Percentiles rank a stretch among this genome's conserved stretches.
phyloP scores from a whole-genome alignment of 2,329 filamentous ascomycete genomes.

The Leptographium flavum region DNA sequence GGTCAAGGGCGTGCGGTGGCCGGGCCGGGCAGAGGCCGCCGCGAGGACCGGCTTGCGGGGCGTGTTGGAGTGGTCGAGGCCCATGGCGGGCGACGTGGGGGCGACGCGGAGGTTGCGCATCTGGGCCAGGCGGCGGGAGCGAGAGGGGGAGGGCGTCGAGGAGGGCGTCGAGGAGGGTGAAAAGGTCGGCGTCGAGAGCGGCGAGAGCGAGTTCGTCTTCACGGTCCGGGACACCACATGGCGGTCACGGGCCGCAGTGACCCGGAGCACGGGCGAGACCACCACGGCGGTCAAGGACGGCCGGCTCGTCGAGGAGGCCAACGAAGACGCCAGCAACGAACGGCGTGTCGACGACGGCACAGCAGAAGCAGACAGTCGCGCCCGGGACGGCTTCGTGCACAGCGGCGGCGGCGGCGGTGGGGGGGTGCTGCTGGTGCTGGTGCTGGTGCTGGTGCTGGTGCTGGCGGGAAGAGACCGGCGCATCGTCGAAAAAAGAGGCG shows the following conservation, averaged over 20 bases:
- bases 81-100: constrained; percentile 18
- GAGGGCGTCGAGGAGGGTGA: not conserved
- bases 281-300: constrained; percentile 2
- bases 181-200: not conserved
- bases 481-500: no score
- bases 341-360: no score
- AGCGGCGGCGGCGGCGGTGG: no score
- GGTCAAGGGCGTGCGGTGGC: constrained; percentile 34
- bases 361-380: no score
- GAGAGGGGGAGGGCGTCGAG: not conserved
- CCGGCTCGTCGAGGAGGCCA: no score
- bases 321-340: no score
- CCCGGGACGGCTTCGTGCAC: no score
- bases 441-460: no score
- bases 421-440: no score
- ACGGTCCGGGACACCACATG: not conserved
- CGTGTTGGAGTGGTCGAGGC: constrained; percentile 22
- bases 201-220: not conserved
- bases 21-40: constrained; percentile 30
- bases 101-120: constrained; percentile 8
- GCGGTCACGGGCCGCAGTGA: constrained; percentile 10
- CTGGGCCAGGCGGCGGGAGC: constrained; percentile 9
- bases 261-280: not conserved
- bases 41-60: constrained; percentile 51
- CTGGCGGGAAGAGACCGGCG: no score